A percentile compares a stretch with the other conserved stretches of the same genome.
phyloP scores from a whole-genome alignment of 1,284 basidiomycete genomes.

The Xerocomus amazonicus region DNA sequence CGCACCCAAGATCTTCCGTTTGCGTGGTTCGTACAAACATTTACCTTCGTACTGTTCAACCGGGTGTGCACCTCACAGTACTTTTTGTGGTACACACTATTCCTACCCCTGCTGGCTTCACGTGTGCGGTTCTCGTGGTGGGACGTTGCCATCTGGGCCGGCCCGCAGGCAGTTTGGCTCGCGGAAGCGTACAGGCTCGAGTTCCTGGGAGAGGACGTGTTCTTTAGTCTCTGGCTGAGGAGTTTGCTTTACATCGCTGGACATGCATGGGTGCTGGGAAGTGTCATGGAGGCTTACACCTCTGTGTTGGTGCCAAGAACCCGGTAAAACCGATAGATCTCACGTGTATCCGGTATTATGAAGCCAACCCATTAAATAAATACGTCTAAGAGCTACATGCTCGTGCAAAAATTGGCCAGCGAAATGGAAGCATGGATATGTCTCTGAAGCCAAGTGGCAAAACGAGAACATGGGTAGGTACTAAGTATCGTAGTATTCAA shows the following conservation, averaged over 20 bases:
- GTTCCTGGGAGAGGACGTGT: constrained; percentile 75
- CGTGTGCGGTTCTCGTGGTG: constrained; percentile 51
- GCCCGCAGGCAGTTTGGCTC: constrained; percentile 82
- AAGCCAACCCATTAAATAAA: constrained; percentile 15
- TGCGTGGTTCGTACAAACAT: constrained; percentile 90
- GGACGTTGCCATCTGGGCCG: constrained; percentile 67
- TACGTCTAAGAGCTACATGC: constrained; percentile 21
- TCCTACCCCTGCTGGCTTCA: constrained; percentile 82
- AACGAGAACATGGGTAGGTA: constrained; percentile 21
- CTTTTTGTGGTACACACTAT: constrained; percentile 95
- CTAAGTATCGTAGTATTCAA: constrained; percentile 23
- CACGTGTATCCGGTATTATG: not conserved
- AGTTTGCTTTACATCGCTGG: constrained; percentile 72
- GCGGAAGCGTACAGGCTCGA: constrained; percentile 85
- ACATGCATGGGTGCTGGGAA: constrained; percentile 73
- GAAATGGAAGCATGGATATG: constrained; percentile 18
- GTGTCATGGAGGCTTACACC: constrained; percentile 56
- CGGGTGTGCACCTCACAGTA: constrained; percentile 99
- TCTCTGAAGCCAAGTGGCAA: constrained; percentile 10
- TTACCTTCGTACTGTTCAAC: constrained; percentile 91
- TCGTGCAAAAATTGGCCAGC: constrained; percentile 8
- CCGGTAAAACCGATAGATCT: too few species aligned
- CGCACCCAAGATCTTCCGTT: constrained; percentile 60
- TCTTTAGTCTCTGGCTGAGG: constrained; percentile 71
- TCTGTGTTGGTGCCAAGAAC: too few species aligned